Base-by-base conservation (phyloP, 805 yeast species). In the Hanseniaspora singularis region DNA sequence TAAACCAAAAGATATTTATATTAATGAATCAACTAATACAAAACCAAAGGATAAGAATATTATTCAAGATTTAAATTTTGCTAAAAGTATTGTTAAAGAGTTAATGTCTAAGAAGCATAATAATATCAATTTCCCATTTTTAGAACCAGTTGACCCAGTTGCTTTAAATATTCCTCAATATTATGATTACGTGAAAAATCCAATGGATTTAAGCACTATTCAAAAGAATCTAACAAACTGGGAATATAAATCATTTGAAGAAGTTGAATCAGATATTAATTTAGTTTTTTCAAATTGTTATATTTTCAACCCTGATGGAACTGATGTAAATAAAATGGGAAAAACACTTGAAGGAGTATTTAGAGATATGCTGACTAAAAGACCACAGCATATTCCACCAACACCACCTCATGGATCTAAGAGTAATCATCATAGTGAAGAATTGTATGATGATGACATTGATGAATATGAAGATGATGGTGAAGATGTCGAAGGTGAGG, bases 261-360 rank as follows among this genome's bases (percentile, higher is more conserved):
- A 84, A 52, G 87, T 89, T 59, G 95, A 81, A 59, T 65, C 64
- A 36, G 98, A 92, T 59, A 74, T 89, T 31, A 72, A 85, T 49
- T 71, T 87, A 51, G 83, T 92, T 50, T 88, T 92, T 67, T 69
- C 74, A 52, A 89, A 92, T 65, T 89, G 97, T 66, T 92, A 85
- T 62, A 70, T 73, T 14, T 92, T 89, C 68, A 92, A 92, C 64
- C 97, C 98, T 2, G 95, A 83, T 56, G 95, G 96, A n/a, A 79
- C 95, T 4, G 94, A 94, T 40, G 98, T 92, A 31, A 86, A 88
- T 62, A 74, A 76, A 73, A 82, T 92, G 94, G 98, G 97, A 16
- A 95, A 85, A 61, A 73, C 87, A 55, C 68, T 92, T 48, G 96
- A 92, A 64, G 79, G 79, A 23, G 74, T 83, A 2, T 92, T 89